Base-by-base conservation (phyloP, 371 early-diverging fungal species). In the Syncephalis fuscata region DNA sequence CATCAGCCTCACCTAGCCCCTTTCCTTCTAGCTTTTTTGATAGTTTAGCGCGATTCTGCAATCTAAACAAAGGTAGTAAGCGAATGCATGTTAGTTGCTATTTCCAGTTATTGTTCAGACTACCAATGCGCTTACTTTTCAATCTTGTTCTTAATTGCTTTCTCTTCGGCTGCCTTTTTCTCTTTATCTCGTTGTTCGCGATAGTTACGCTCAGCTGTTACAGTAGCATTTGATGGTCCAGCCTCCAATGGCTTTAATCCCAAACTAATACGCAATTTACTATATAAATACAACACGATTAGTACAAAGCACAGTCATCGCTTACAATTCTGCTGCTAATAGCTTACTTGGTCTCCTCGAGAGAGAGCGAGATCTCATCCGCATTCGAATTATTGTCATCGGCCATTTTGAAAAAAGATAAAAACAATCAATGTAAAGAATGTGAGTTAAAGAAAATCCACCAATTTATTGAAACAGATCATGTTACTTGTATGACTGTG, bases 1-100 rank as follows among this genome's bases (percentile, higher is more conserved):
- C 78, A 25, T 75, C 83, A n/a, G 61, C 63, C 25, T 81, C 83
- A 10, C 78, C 87, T 3, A 86, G 66, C 3, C 78, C 76, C 55
- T 76, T 74, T 20, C 87, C 87, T 53, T 64, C 53, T 15, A 85
- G 60, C 44, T 73, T 76, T 43, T 66, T 65, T 32, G 65, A 56
- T 4, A 74, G 59, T 45, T 80, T 67, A 41, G 64, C 62, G 4
- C 70, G 62, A 58, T 69, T 78, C 52, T 73, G 71, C 19, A 73
- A 71, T 52, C 76, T 76, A 52, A 42, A 1, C 38, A 17, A 32
- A 26, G 14, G 17, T 11, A 1, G 20, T 50, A 21, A 37, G 22
- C 49, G 50, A 26, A 7, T 3, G 22, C 45, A 26, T 19, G 14
- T 51, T 20, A 42, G 26, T 23, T 36, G 45, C 47, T n/a, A 19